Conservation (phyloP, 2,329 filamentous ascomycete genomes). For the Trichoderma harzianum region DNA sequence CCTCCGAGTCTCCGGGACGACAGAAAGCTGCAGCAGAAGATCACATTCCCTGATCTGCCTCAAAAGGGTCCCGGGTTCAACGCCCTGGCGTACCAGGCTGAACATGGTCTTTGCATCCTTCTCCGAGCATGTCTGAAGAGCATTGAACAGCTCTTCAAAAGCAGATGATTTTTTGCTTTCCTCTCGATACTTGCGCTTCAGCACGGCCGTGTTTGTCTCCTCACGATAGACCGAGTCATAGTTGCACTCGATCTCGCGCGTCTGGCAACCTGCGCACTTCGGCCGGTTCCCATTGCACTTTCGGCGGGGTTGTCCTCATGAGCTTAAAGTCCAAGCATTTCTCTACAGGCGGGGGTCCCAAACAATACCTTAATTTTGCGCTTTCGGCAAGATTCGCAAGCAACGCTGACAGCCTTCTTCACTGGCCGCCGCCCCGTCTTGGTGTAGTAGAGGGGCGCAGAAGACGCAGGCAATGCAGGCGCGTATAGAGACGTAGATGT, state of each 20-base stretch:
- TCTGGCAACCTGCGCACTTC: neutral
- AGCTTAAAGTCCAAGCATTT: neutral
- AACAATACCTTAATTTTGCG: conserved; percentile 9
- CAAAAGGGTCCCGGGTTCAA: conserved; percentile 29
- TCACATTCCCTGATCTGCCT: conserved; percentile 34
- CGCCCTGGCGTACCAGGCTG: conserved; percentile 12
- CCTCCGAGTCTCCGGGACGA: conserved; percentile 33
- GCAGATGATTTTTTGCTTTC: neutral
- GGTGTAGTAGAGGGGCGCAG: neutral
- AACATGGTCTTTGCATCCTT: conserved; percentile 1
- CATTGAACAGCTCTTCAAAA: conserved; percentile 6
- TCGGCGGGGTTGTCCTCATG: neutral
- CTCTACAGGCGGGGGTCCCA: neutral
- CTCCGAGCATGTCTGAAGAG: neutral
- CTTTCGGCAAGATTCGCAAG: conserved; percentile 12
- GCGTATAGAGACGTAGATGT: neutral
- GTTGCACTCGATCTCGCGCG: neutral
- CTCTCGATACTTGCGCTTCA: conserved; percentile 16
- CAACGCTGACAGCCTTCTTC: conserved; percentile 1
- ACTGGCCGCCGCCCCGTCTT: neutral
- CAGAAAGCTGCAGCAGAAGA: conserved; percentile 33
- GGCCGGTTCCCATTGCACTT: conserved; percentile 13
- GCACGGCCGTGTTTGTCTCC: neutral
- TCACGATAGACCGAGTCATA: neutral
- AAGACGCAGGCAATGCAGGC: neutral